Conservation (phyloP, 495 filamentous ascomycete genomes). For the Copromyces sp. region DNA sequence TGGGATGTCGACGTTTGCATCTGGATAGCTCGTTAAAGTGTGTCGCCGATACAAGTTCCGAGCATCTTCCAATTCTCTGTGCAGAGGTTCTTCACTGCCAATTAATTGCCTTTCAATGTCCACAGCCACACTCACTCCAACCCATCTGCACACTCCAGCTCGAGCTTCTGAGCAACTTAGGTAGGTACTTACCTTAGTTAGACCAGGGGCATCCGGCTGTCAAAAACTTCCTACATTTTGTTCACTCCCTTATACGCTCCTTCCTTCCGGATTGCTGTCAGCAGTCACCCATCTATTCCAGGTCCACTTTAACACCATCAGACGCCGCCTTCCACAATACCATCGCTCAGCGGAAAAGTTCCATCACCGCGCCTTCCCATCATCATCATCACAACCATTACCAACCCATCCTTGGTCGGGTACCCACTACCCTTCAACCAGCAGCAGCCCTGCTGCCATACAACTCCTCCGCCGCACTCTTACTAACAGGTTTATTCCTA, state of each 20-base stretch:
- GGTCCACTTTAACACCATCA: not conserved
- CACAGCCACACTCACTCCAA: no score
- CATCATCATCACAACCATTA: not conserved
- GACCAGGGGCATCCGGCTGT: no score
- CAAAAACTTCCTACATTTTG: not conserved
- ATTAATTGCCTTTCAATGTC: no score
- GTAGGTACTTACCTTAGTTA: no score
- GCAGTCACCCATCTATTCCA: not conserved
- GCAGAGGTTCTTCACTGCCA: not conserved
- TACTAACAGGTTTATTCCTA: constrained; percentile 19
- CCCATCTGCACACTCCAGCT: no score
- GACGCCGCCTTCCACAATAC: not conserved
- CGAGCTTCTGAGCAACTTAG: no score
- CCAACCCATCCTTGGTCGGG: not conserved
- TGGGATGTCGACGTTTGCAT: not conserved
- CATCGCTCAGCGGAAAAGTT: not conserved
- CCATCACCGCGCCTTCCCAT: not conserved
- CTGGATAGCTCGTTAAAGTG: not conserved
- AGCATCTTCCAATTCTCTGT: not conserved
- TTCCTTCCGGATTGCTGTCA: not conserved
- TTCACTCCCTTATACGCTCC: not conserved
- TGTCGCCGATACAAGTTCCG: not conserved
- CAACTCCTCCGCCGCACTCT: constrained; percentile 23
- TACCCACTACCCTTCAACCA: not conserved
- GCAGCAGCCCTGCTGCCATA: constrained; percentile 23